Conservation (phyloP, 1,139 yeast species). For the Pneumocystis oryctolagi region DNA sequence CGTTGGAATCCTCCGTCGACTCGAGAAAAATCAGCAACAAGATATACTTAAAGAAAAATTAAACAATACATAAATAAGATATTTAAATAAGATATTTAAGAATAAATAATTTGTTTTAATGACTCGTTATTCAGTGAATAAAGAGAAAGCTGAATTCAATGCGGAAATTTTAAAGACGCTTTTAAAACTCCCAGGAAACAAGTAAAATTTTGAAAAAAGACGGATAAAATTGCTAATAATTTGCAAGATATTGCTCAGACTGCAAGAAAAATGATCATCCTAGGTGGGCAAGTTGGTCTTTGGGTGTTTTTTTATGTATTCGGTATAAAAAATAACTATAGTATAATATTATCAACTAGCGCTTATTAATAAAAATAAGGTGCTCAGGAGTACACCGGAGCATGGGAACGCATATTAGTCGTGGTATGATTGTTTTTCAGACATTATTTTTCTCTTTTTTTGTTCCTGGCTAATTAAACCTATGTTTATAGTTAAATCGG, state of each 20-base stretch:
- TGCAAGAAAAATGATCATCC: constrained; percentile 84
- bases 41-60: too few relatives aligned
- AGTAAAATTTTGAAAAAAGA: constrained; percentile 15
- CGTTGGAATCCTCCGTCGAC: too few relatives aligned
- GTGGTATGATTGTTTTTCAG: constrained; percentile 18
- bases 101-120: neutral
- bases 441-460: neutral
- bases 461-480: constrained; percentile 31
- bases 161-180: constrained; percentile 59
- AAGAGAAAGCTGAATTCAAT: constrained; percentile 26
- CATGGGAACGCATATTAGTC: constrained; percentile 77
- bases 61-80: too few relatives aligned
- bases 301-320: constrained; percentile 86
- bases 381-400: constrained; percentile 94
- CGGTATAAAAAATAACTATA: constrained; percentile 15
- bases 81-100: too few relatives aligned
- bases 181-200: constrained; percentile 61
- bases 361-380: constrained; percentile 20
- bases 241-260: constrained; percentile 51
- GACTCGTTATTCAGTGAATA: constrained; percentile 7
- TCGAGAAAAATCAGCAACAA: too few relatives aligned
- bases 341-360: neutral
- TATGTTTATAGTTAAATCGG: constrained; percentile 48
- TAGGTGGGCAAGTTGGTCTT: constrained; percentile 94
- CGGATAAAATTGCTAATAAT: neutral